phyloP scores from a whole-genome alignment of 192 early-diverging fungal genomes.

The Phlyctochytrium arcticum region DNA sequence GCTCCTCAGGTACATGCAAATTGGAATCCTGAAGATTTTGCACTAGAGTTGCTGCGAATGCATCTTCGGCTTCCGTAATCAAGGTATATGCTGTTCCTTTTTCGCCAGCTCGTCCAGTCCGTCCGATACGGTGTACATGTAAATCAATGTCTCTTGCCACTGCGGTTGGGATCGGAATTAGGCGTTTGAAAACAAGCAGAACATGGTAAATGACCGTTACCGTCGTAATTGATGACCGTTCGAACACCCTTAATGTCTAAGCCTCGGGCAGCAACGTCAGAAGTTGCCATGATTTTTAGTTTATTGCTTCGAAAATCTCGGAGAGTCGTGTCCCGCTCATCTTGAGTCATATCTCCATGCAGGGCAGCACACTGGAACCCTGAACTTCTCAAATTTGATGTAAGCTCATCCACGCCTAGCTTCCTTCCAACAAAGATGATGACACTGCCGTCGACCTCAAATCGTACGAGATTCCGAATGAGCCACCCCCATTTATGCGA shows the following conservation, averaged over 20 bases:
- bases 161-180: slow-evolving; percentile 1
- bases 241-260: slow-evolving; percentile 73
- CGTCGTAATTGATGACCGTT: slow-evolving; percentile 77
- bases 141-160: slow-evolving; percentile 78
- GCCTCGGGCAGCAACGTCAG: slow-evolving; percentile 58
- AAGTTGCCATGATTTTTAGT: slow-evolving; percentile 58
- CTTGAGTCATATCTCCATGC: slow-evolving; percentile 76
- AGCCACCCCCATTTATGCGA: slow-evolving; percentile 74
- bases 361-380: slow-evolving; percentile 60
- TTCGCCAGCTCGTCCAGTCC: slow-evolving; percentile 94
- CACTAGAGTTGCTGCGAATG: slow-evolving; percentile 38
- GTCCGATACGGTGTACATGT: slow-evolving; percentile 88
- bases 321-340: slow-evolving; percentile 70
- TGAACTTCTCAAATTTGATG: slow-evolving; percentile 53
- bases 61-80: slow-evolving; percentile 83
- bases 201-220: slow-evolving; percentile 4
- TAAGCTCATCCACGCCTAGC: slow-evolving; percentile 65
- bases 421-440: slow-evolving; percentile 75
- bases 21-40: slow-evolving; percentile 72
- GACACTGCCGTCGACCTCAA: slow-evolving; percentile 61
- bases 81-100: slow-evolving; percentile 89
- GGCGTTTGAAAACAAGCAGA: neutral
- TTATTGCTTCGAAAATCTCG: slow-evolving; percentile 60
- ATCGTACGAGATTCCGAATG: slow-evolving; percentile 45
- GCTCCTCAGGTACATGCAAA: slow-evolving; percentile 71